These are phyloP conservation scores for Oidiodendron maius DNA, from an alignment of 495 filamentous ascomycete species.

Conservation along the genomic window DNA sequence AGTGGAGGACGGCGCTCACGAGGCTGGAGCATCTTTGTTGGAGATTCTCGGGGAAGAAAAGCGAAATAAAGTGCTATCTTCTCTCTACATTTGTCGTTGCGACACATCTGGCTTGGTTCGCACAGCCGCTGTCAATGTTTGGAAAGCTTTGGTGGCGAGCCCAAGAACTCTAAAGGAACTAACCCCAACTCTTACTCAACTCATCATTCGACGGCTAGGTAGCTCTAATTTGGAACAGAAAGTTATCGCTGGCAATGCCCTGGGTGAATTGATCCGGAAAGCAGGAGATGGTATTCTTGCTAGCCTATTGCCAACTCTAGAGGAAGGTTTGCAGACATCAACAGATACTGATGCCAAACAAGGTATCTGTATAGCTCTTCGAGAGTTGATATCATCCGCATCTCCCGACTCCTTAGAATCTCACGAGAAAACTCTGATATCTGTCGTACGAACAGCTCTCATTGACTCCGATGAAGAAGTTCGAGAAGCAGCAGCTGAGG, in stretches of 20 bases:
- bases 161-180: slow-evolving; percentile 92
- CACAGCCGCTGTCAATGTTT: slow-evolving; percentile 83
- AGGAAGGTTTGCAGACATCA: slow-evolving; percentile 83
- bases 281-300: slow-evolving; percentile 89
- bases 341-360: slow-evolving; percentile 92
- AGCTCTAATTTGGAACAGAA: slow-evolving; percentile 98
- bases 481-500: slow-evolving; percentile 91
- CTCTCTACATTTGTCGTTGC: slow-evolving; percentile 94
- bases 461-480: slow-evolving; percentile 87
- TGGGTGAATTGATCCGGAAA: slow-evolving; percentile 94
- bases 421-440: slow-evolving; percentile 90
- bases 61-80: slow-evolving; percentile 89
- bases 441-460: slow-evolving; percentile 86
- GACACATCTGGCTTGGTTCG: slow-evolving; percentile 93
- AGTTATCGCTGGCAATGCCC: slow-evolving; percentile 92
- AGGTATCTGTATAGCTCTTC: slow-evolving; percentile 93
- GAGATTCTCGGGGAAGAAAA: slow-evolving; percentile 94
- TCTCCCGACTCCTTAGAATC: slow-evolving; percentile 85
- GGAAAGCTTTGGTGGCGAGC: slow-evolving; percentile 94
- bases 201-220: slow-evolving; percentile 89
- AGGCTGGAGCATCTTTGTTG: slow-evolving; percentile 83
- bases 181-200: slow-evolving; percentile 85
- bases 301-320: slow-evolving; percentile 81
- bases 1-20: slow-evolving; percentile 69
- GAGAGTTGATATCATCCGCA: slow-evolving; percentile 89